phyloP scores from a whole-genome alignment of 371 early-diverging fungal species.

The Umbelopsis sp. region DNA sequence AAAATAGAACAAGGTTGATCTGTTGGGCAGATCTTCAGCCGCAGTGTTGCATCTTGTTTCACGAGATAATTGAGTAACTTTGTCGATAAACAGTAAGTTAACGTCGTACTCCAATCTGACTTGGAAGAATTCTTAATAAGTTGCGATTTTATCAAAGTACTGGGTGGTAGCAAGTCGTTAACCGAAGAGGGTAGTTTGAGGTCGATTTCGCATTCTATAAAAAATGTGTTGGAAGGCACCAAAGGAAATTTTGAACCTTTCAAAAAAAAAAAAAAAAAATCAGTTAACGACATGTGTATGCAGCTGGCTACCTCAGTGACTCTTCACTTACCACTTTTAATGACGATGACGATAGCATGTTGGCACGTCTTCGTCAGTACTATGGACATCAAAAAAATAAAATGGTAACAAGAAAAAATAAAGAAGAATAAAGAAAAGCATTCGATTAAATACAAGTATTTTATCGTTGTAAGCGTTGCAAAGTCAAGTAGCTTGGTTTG shows the following conservation, averaged over 20 bases:
- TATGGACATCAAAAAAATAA: neutral
- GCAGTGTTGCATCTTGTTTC: neutral
- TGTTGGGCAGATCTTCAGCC: neutral
- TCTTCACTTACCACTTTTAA: neutral
- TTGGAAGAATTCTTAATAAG: neutral
- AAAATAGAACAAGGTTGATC: neutral
- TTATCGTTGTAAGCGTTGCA: neutral
- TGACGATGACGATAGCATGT: neutral
- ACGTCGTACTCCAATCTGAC: neutral
- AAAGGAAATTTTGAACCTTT: neutral
- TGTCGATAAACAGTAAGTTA: neutral
- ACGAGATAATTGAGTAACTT: constrained; percentile 1
- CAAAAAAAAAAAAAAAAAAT: neutral
- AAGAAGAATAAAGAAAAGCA: neutral
- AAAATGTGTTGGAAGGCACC: neutral
- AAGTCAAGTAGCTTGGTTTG: neutral
- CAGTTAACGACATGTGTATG: neutral
- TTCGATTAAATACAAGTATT: neutral
- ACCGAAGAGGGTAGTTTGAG: constrained; percentile 2
- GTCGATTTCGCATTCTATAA: constrained; percentile 2
- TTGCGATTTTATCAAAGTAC: neutral
- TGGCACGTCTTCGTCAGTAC: constrained; percentile 13
- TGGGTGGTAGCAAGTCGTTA: neutral
- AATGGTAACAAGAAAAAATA: neutral
- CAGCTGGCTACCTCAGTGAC: neutral